Evolutionary conservation across 108 stramenopile genomes (phyloP).

Genomic region (Chaetoceros tenuissimus): DNA sequence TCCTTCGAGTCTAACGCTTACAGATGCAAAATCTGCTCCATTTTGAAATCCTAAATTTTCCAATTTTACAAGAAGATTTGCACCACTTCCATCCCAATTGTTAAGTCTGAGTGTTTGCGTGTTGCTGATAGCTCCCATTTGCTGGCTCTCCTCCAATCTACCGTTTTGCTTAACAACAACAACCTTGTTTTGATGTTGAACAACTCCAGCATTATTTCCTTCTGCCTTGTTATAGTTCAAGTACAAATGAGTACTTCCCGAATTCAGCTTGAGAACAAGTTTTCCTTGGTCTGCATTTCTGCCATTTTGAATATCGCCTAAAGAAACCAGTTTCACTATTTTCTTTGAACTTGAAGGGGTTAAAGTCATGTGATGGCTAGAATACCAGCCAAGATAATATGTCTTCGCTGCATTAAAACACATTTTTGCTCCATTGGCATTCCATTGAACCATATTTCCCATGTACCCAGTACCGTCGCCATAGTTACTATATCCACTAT

Average conservation of each 20-base stretch:
- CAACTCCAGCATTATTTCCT: not conserved
- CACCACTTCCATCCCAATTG: not conserved
- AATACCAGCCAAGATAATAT: conserved; percentile 44
- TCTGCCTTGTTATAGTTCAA: not conserved
- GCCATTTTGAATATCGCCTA: not conserved
- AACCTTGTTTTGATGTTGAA: not conserved
- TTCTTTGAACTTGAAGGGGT: not conserved
- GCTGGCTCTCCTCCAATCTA: no score
- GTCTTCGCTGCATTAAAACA: conserved; percentile 51
- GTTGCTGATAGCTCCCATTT: no score
- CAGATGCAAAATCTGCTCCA: no score
- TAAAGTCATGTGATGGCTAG: no score
- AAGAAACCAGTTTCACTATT: not conserved
- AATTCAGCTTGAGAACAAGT: not conserved
- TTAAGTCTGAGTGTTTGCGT: not conserved
- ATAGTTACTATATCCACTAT: no score
- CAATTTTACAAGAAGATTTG: not conserved
- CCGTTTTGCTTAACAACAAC: not conserved
- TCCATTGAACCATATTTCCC: no score
- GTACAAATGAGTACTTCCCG: not conserved
- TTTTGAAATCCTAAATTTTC: not conserved
- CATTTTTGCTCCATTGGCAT: no score
- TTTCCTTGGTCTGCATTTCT: not conserved
- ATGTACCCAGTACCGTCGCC: no score
- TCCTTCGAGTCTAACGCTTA: no score